phyloP scores from a whole-genome alignment of 1,139 yeast genomes.

The Nakaseomyces sp. region DNA sequence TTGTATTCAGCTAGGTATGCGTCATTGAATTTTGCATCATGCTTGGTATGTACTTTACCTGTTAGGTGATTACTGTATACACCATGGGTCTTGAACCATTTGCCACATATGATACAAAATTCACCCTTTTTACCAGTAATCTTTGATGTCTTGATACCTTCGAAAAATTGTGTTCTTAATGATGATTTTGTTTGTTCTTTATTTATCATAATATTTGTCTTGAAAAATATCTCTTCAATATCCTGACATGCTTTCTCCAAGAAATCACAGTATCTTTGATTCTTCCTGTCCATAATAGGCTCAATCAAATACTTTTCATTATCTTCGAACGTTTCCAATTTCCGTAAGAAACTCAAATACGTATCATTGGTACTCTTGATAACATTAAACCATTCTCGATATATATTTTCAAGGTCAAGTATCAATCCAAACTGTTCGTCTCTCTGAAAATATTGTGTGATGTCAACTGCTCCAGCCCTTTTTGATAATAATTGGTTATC shows the following conservation, averaged over 20 bases:
- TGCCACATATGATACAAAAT: slow-evolving; percentile 60
- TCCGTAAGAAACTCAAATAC: slow-evolving; percentile 44
- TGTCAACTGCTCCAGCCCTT: slow-evolving; percentile 42
- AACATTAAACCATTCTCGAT: slow-evolving; percentile 45
- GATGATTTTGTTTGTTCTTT: slow-evolving; percentile 15
- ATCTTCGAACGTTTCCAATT: slow-evolving; percentile 37
- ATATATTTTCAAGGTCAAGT: slow-evolving; percentile 48
- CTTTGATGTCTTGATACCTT: slow-evolving; percentile 23
- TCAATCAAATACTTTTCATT: slow-evolving; percentile 20
- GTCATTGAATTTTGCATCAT: slow-evolving; percentile 23
- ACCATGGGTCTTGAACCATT: slow-evolving; percentile 51
- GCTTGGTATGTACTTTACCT: slow-evolving; percentile 71
- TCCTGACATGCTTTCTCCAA: slow-evolving; percentile 40
- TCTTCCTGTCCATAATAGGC: slow-evolving; percentile 28
- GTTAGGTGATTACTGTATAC: slow-evolving; percentile 61
- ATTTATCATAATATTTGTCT: slow-evolving; percentile 45
- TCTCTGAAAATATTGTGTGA: slow-evolving; percentile 44
- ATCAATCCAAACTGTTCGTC: slow-evolving; percentile 60
- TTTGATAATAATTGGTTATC: slow-evolving; percentile 37
- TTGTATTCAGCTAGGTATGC: slow-evolving; percentile 21
- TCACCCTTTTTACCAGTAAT: slow-evolving; percentile 29
- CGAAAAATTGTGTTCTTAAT: slow-evolving; percentile 28
- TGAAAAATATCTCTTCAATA: slow-evolving; percentile 38
- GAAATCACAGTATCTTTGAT: slow-evolving; percentile 37
- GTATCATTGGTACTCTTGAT: slow-evolving; percentile 30